Evolutionary conservation across 1,284 basidiomycete genomes (phyloP).

Genomic region (Pulchroboletus neoregius): DNA sequence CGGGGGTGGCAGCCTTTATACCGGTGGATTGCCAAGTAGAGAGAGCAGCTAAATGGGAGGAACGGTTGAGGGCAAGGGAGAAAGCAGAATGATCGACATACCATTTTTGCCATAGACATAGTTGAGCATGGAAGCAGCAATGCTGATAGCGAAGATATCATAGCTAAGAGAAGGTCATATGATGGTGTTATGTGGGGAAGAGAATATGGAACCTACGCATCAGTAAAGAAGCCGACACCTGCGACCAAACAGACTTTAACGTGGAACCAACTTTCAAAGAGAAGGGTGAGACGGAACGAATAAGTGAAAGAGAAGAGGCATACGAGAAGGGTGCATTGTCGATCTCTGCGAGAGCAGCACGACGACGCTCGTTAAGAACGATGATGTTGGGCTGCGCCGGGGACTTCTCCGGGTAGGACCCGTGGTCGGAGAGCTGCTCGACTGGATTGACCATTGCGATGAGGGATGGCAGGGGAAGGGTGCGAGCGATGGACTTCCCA

Average conservation of each 20-base stretch:
- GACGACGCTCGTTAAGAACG: conserved; percentile 47
- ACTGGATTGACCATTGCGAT: conserved; percentile 17
- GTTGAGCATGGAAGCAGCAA: conserved; percentile 72
- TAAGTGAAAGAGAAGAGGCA: conserved; percentile 15
- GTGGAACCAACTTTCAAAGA: conserved; percentile 54
- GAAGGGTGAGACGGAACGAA: background rate
- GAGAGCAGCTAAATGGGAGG: conserved; percentile 30
- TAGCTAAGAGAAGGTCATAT: conserved; percentile 40
- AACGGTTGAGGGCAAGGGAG: background rate
- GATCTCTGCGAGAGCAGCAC: conserved; percentile 71
- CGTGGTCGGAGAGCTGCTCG: conserved; percentile 31
- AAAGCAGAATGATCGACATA: background rate
- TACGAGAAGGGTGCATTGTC: conserved; percentile 73
- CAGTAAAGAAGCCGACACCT: conserved; percentile 81
- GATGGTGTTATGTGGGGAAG: background rate
- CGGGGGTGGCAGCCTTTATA: conserved; percentile 72
- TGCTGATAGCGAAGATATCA: conserved; percentile 74
- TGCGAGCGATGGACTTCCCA: no score
- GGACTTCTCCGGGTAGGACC: conserved; percentile 29
- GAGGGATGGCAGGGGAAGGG: background rate
- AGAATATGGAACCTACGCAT: conserved; percentile 50
- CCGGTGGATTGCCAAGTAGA: conserved; percentile 65
- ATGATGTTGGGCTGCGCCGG: background rate
- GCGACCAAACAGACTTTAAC: conserved; percentile 70
- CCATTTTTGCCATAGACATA: conserved; percentile 60